Conservation (phyloP, 768 basidiomycete genomes). For the Phylloporus rhodoxanthus region DNA sequence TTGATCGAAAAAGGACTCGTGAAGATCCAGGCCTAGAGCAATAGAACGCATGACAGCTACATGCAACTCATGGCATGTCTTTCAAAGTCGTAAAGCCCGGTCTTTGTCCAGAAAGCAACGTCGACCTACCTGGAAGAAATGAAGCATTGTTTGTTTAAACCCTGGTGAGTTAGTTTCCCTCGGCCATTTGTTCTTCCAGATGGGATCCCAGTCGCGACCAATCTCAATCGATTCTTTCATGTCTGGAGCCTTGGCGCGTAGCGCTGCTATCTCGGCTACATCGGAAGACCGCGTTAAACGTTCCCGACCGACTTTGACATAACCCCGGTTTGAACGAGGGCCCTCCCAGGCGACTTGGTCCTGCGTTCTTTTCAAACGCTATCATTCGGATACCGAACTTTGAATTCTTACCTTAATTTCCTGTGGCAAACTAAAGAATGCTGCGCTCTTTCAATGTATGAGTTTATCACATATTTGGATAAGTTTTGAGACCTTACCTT, state of each 20-base stretch:
- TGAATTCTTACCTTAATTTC: slow-evolving; percentile 54
- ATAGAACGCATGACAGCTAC: slow-evolving; percentile 77
- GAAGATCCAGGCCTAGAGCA: slow-evolving; percentile 70
- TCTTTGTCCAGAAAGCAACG: not conserved
- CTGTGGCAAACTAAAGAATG: slow-evolving; percentile 64
- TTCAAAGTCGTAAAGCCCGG: slow-evolving; percentile 12
- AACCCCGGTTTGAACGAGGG: slow-evolving; percentile 80
- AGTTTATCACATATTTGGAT: too few relatives aligned
- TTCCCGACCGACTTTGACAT: slow-evolving; percentile 76
- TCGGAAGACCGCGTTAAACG: slow-evolving; percentile 72
- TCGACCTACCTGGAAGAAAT: slow-evolving; percentile 59
- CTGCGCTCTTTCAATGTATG: slow-evolving; percentile 50
- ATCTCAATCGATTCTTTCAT: slow-evolving; percentile 88
- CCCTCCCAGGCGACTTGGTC: slow-evolving; percentile 73
- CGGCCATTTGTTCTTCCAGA: slow-evolving; percentile 81
- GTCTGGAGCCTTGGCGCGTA: slow-evolving; percentile 72
- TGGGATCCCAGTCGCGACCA: slow-evolving; percentile 74
- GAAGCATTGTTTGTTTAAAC: slow-evolving; percentile 69
- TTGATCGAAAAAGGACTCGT: slow-evolving; percentile 69
- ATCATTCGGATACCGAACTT: not conserved
- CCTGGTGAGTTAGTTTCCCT: slow-evolving; percentile 51
- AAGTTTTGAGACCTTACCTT: slow-evolving; percentile 41
- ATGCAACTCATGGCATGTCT: slow-evolving; percentile 76
- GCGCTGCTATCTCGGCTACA: slow-evolving; percentile 61
- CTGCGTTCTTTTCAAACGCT: slow-evolving; percentile 29